Conservation (phyloP, 1,139 yeast genomes). For the Spathaspora jeffriesii region DNA sequence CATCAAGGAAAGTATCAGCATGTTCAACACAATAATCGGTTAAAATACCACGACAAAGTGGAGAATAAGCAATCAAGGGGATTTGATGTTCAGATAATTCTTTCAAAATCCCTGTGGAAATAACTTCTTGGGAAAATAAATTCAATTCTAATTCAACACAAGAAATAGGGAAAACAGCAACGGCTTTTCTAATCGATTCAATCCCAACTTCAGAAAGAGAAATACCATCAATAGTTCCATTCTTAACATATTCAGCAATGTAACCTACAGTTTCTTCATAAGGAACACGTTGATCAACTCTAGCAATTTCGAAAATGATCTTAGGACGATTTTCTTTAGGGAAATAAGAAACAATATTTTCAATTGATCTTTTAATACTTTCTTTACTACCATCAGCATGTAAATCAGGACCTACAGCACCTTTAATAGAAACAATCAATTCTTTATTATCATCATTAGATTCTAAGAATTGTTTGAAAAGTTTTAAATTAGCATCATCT, state of each 20-base stretch:
- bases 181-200: constrained; percentile 57
- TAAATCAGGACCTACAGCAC: constrained; percentile 43
- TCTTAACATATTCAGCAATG: constrained; percentile 51
- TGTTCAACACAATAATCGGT: constrained; percentile 57
- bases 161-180: constrained; percentile 48
- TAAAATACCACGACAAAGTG: constrained; percentile 76
- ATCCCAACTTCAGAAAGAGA: constrained; percentile 73
- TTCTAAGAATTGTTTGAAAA: constrained; percentile 57
- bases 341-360: constrained; percentile 44
- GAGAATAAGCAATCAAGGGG: constrained; percentile 78
- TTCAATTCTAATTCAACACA: constrained; percentile 80
- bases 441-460: constrained; percentile 40
- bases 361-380: constrained; percentile 50
- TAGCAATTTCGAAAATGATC: constrained; percentile 68
- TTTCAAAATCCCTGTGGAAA: constrained; percentile 60
- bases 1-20: constrained; percentile 27
- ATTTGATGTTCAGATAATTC: constrained; percentile 49
- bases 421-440: constrained; percentile 67
- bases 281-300: constrained; percentile 57
- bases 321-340: constrained; percentile 40
- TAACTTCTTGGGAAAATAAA: constrained; percentile 59
- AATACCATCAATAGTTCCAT: constrained; percentile 63
- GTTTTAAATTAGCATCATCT: constrained; percentile 40
- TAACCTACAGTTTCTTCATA: constrained; percentile 50
- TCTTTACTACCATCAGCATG: constrained; percentile 53